These are phyloP conservation scores for Fomitopsis pinicola DNA, from an alignment of 1,284 basidiomycete genomes.

Conservation along the genomic window DNA sequence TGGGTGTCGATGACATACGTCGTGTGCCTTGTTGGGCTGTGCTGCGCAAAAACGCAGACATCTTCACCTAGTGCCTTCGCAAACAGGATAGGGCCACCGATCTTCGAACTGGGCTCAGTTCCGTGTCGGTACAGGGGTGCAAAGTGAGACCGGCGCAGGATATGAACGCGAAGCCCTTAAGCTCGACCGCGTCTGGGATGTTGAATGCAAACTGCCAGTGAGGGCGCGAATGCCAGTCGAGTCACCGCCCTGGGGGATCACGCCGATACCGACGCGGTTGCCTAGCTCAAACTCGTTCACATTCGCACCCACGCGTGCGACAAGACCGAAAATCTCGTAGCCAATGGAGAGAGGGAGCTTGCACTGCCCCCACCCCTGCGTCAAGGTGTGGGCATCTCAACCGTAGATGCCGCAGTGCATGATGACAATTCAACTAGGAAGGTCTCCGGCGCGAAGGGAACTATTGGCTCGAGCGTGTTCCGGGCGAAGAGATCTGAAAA, in stretches of 20 bases:
- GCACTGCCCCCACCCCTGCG: neutral
- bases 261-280: neutral
- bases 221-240: neutral
- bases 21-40: neutral
- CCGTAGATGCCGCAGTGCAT: neutral
- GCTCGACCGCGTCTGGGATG: too few relatives aligned
- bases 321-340: neutral
- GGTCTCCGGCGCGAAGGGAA: neutral
- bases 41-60: neutral
- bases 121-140: neutral
- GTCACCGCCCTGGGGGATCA: neutral
- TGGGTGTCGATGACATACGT: neutral
- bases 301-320: neutral
- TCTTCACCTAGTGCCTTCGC: neutral
- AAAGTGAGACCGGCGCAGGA: neutral
- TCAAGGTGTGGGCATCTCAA: neutral
- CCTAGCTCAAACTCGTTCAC: neutral
- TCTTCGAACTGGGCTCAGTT: neutral
- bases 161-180: too few relatives aligned
- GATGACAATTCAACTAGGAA: too few relatives aligned
- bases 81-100: neutral
- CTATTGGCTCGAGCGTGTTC: neutral
- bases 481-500: neutral
- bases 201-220: neutral
- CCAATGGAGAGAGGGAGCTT: neutral